Base-by-base conservation (phyloP, 1,139 yeast species). In the Hemisphaericaspora xylofermentans region DNA sequence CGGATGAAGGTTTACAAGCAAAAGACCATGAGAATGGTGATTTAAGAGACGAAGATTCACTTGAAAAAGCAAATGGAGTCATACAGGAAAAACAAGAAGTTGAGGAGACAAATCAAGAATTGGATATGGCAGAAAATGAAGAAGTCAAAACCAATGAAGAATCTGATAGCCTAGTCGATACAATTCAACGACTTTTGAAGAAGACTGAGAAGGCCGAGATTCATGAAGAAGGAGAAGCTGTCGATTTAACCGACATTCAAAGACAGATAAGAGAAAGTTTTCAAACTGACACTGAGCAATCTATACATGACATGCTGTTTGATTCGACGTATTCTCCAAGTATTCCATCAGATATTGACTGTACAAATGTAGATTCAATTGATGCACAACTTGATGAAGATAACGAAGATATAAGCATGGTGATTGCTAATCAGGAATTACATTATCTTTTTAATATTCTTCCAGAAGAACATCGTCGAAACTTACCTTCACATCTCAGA, bases 401-500 rank as follows among this genome's bases (percentile, higher is more conserved):
- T 16, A 17, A 31, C 14, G 37, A 38, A 13, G 61, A 57, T 29
- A 25, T 33, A 10, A 50, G 50, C 3, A 43, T 63, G 40, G 44
- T 49, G 6, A 56, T 69, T 18, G 62, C 58, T 31, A 58, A 54
- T 34, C 63, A 63, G 31, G 68, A 68, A 46, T 54, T 68, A 47
- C 50, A 52, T 22, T 53, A 54, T 38, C 49, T 66, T 28, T 64
- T 64, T 49, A 53, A 57, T 27, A 61, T 58, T 41, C 50, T 63
- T 26, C 50, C 53, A 14, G 67, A 63, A 3, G 47, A 47, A 13
- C 68, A 65, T 40, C 57, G 64, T 44, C 53, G 66, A 38, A 52
- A 53, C 17, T 53, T 68, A 30, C 74, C 74, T 12, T 59, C 60
- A 38, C 73, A 68, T 52, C 58, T 71, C 48, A 69, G 63, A 45